Evolutionary conservation across 306 rosid species (phyloP).

Genomic region (Oxytropis ochrocephala): DNA sequence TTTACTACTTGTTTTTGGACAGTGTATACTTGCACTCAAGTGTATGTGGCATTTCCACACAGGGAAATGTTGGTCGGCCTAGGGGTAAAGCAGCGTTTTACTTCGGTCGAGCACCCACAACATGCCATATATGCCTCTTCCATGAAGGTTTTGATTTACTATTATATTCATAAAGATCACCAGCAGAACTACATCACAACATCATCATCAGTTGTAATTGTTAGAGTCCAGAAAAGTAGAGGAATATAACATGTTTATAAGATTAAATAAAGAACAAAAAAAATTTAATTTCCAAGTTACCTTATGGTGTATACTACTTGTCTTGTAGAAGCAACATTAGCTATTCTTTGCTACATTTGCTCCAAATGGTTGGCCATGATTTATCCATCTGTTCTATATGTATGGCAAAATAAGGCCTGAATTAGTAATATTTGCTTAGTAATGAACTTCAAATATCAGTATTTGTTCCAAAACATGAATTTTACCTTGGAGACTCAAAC

Average conservation of each 20-base stretch:
- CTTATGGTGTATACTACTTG: constrained; percentile 79
- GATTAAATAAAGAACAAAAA: not conserved
- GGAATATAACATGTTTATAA: not conserved
- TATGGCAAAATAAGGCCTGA: constrained; percentile 32
- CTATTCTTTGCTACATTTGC: no score
- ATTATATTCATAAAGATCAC: constrained; percentile 84
- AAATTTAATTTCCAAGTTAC: constrained; percentile 6
- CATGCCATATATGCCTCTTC: constrained; percentile 84
- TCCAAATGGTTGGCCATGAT: no score
- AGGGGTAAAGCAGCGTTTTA: no score
- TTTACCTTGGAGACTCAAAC: constrained; percentile 73
- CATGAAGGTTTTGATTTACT: constrained; percentile 75
- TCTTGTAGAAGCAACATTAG: constrained; percentile 61
- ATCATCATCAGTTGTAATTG: no score
- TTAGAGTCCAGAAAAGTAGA: no score
- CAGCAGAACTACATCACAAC: constrained; percentile 67
- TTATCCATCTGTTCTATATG: no score
- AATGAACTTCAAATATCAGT: not conserved
- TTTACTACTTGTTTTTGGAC: no score
- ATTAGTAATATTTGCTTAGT: constrained; percentile 36
- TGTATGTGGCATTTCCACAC: no score
- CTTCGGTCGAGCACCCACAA: no score
- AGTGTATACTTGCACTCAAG: no score
- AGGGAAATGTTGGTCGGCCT: no score
- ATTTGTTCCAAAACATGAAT: constrained; percentile 20